phyloP scores from a whole-genome alignment of 352 stramenopile species.

The Phytophthora syringae region DNA sequence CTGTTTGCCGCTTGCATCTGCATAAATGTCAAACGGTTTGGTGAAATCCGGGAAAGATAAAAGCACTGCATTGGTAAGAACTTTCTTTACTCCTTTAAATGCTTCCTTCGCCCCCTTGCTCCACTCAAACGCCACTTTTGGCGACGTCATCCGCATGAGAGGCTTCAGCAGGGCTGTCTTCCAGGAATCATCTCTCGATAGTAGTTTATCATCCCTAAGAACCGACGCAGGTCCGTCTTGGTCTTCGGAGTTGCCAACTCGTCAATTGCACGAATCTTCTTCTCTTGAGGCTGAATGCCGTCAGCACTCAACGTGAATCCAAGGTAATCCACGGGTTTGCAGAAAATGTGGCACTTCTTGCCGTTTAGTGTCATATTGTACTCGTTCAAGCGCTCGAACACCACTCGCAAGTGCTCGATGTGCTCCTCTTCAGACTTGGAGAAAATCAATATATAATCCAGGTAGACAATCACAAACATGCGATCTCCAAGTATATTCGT shows the following conservation, averaged over 20 bases:
- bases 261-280: not conserved
- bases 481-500: not conserved
- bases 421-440: constrained; percentile 1
- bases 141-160: not conserved
- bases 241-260: not conserved
- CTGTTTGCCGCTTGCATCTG: constrained; percentile 5
- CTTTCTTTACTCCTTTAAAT: constrained; percentile 3
- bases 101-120: not conserved
- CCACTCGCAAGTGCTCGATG: not conserved
- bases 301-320: not conserved
- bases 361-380: constrained; percentile 14
- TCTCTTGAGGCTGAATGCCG: not conserved
- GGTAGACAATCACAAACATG: not conserved
- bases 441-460: not conserved
- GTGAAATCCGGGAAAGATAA: constrained; percentile 3
- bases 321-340: not conserved
- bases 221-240: constrained; percentile 2
- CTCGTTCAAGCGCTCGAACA: not conserved
- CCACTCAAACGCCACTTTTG: not conserved
- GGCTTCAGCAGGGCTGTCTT: not conserved
- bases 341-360: constrained; percentile 14
- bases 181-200: not conserved
- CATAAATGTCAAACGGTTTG: not conserved
- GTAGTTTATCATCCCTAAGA: constrained; percentile 2
- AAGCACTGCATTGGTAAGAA: not conserved